These are phyloP conservation scores for Nymphaea thermarum DNA, from an alignment of 164 flowering plant species.

Conservation along the genomic window DNA sequence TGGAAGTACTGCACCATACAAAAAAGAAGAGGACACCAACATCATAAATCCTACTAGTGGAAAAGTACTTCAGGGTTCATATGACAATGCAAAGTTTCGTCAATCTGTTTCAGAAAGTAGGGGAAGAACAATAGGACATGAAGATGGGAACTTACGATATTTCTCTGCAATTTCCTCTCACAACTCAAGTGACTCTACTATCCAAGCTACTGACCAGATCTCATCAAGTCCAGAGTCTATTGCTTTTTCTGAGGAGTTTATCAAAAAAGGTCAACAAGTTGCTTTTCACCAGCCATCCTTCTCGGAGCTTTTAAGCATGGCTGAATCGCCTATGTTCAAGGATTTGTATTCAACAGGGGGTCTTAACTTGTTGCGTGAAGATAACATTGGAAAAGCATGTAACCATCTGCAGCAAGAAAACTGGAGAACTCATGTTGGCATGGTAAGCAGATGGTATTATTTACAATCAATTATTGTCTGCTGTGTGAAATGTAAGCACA, in stretches of 20 bases:
- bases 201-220: constrained; percentile 20
- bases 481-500: too few species aligned
- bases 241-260: constrained; percentile 38
- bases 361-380: constrained; percentile 7
- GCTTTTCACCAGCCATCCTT: constrained; percentile 9
- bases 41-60: not conserved
- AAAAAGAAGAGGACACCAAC: constrained; percentile 5
- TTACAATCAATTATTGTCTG: too few species aligned
- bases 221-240: constrained; percentile 47
- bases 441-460: not conserved
- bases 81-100: constrained; percentile 3
- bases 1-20: not conserved
- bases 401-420: constrained; percentile 1
- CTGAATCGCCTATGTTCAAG: constrained; percentile 11
- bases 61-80: constrained; percentile 5
- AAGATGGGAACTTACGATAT: constrained; percentile 7
- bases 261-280: constrained; percentile 8
- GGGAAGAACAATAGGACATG: constrained; percentile 2
- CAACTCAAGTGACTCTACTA: constrained; percentile 19
- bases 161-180: constrained; percentile 13
- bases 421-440: not conserved
- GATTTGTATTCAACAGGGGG: constrained; percentile 14
- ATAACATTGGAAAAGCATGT: constrained; percentile 4
- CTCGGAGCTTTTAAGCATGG: constrained; percentile 17
- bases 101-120: constrained; percentile 8